Percentiles rank a stretch among this genome's conserved stretches.
phyloP scores from a whole-genome alignment of 148 eudicot species.

The Polygonum aviculare region DNA sequence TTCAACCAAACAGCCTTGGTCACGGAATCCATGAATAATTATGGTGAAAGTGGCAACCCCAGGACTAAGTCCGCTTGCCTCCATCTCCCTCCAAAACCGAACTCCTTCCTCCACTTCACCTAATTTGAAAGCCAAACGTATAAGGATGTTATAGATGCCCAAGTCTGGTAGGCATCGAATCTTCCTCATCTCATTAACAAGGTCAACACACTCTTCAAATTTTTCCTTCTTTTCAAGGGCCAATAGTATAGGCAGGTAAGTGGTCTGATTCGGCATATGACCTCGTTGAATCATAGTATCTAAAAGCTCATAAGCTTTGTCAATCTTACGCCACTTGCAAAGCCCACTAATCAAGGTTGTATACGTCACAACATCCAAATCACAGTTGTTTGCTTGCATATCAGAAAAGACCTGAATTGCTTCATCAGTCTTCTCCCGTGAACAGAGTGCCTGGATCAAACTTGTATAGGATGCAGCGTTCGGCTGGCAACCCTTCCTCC shows the following conservation, averaged over 20 bases:
- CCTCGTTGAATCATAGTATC: conserved; percentile 64
- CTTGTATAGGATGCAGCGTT: conserved; percentile 74
- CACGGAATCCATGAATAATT: conserved; percentile 59
- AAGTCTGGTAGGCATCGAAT: conserved; percentile 53
- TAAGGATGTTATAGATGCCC: conserved; percentile 60
- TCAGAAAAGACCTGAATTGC: conserved; percentile 63
- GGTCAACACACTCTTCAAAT: conserved; percentile 75
- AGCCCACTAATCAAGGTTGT: conserved; percentile 74
- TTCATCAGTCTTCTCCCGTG: conserved; percentile 61
- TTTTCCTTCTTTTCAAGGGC: conserved; percentile 93
- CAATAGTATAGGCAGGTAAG: conserved; percentile 58
- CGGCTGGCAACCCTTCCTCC: conserved; percentile 77
- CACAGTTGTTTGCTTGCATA: conserved; percentile 66
- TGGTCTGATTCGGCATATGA: conserved; percentile 55
- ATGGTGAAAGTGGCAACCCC: conserved; percentile 64
- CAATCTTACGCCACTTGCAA: conserved; percentile 73
- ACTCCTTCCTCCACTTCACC: conserved; percentile 76
- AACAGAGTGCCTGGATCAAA: conserved; percentile 86
- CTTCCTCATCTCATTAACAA: conserved; percentile 68
- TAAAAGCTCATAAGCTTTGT: conserved; percentile 59
- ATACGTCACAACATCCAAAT: conserved; percentile 76
- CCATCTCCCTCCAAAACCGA: conserved; percentile 64
- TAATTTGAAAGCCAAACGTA: conserved; percentile 61
- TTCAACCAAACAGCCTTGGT: conserved; percentile 55
- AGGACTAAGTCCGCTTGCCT: conserved; percentile 54